These are phyloP conservation scores for Candida piceae DNA, from an alignment of 805 yeast genomes.

Conservation along the genomic window DNA sequence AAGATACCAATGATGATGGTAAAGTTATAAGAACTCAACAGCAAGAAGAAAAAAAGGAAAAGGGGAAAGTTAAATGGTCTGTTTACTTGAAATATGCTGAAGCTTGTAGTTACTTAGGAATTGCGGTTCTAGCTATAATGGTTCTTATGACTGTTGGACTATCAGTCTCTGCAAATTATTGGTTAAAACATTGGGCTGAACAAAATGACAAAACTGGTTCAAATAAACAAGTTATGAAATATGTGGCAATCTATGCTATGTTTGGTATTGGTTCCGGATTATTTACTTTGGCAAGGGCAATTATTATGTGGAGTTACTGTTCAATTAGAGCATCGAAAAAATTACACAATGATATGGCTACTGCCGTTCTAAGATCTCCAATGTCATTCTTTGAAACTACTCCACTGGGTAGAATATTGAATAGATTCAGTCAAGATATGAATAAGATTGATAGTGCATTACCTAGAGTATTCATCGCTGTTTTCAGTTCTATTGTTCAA, in stretches of 20 bases:
- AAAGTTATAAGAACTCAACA: conserved; percentile 37
- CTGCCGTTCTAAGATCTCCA: conserved; percentile 50
- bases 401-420: conserved; percentile 61
- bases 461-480: conserved; percentile 48
- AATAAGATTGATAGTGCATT: conserved; percentile 50
- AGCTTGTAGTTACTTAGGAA: conserved; percentile 54
- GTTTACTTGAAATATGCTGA: conserved; percentile 51
- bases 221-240: conserved; percentile 40
- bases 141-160: conserved; percentile 26
- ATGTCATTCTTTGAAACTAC: conserved; percentile 67
- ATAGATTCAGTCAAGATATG: conserved; percentile 62
- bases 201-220: conserved; percentile 36
- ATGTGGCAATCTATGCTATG: conserved; percentile 48
- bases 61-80: conserved; percentile 52
- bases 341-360: conserved; percentile 54
- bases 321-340: conserved; percentile 51
- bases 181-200: conserved; percentile 72
- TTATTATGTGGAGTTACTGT: conserved; percentile 45
- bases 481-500: conserved; percentile 39
- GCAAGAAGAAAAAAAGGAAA: conserved; percentile 47
- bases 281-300: conserved; percentile 40
- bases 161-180: conserved; percentile 45
- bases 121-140: conserved; percentile 33
- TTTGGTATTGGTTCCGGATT: conserved; percentile 51
- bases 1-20: conserved; percentile 19